Percentiles rank a stretch among this genome's conserved stretches.
These are phyloP conservation scores for Waltergamsia citrina DNA, from an alignment of 2,329 filamentous ascomycete species.

Conservation along the genomic window DNA sequence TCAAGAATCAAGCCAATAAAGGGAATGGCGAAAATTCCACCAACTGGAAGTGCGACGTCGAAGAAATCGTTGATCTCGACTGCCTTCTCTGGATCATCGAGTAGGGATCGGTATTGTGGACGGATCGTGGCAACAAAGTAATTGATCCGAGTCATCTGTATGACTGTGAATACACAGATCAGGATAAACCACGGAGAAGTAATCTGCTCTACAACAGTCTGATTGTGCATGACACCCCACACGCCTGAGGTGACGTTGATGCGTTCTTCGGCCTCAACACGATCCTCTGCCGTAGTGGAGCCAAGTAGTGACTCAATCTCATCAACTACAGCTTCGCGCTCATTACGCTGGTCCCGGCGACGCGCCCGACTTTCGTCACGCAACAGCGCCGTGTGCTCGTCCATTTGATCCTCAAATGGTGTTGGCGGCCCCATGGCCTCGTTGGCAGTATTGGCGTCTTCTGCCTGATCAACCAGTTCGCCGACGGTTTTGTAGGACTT, in stretches of 20 bases:
- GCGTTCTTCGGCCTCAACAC: conserved; percentile 57
- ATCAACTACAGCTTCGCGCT: conserved; percentile 52
- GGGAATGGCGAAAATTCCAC: conserved; percentile 75
- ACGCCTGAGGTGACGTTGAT: conserved; percentile 66
- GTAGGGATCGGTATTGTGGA: conserved; percentile 70
- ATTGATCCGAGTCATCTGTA: conserved; percentile 77
- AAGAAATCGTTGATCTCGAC: conserved; percentile 73
- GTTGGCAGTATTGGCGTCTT: conserved; percentile 32
- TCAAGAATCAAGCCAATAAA: conserved; percentile 79
- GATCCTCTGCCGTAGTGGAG: conserved; percentile 48
- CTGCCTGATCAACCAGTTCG: conserved; percentile 68
- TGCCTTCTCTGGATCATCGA: conserved; percentile 52
- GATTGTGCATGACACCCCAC: conserved; percentile 77
- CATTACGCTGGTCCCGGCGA: conserved; percentile 47
- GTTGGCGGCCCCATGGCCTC: conserved; percentile 17
- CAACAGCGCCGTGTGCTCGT: conserved; percentile 46
- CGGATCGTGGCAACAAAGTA: conserved; percentile 86
- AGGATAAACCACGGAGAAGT: conserved; percentile 74
- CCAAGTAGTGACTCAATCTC: conserved; percentile 70
- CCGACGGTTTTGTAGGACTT: conserved; percentile 79
- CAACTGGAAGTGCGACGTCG: conserved; percentile 67
- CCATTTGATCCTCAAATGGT: conserved; percentile 43
- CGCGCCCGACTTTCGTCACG: conserved; percentile 49
- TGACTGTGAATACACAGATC: conserved; percentile 70
- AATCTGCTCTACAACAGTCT: conserved; percentile 64